Base-by-base conservation (phyloP, 148 eudicot genomes). In the Linanthus parryae region DNA sequence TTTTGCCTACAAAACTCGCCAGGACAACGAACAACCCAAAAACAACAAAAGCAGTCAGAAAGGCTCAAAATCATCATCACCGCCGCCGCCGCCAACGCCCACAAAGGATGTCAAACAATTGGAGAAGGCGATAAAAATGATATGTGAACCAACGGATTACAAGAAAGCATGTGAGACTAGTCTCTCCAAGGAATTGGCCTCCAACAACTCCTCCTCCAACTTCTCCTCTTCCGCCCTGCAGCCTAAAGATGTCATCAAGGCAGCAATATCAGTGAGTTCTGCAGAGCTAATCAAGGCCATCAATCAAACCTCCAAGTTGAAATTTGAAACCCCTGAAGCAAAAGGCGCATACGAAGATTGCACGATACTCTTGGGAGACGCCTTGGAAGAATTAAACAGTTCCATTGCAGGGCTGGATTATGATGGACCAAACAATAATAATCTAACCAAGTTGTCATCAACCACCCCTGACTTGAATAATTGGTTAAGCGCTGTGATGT, bases 401-500 rank as follows among this genome's bases (percentile, higher is more conserved):
- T 77, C 84, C 4, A 19, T 73, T 4, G 17, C 59, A 13, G 49
- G 19, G 9, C 58, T 76, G 18, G 73, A 56, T 10, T n/a, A n/a
- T n/a, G n/a, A n/a, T n/a, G n/a, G n/a, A n/a, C n/a, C n/a, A n/a
- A n/a, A n/a, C n/a, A 51, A 18, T 17, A 33, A 57, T 1, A 46
- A 57, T 13, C 41, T 68, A 11, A 50, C 39, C 5, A 51, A 58
- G 11, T 27, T 67, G 17, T 33, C 38, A 10, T 15, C 56, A 2
- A 43, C 9, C 16, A 35, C 60, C 2, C 76, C 78, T 2, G 89
- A 91, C 19, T 35, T 91, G 7, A 71, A 67, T 58, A 86, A 80
- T 43, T 83, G 89, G 94, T 44, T 91, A 15, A 91, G 98, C 37
- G 98, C 98, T 0, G 98, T 81, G 0, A 57, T 81, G 50, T 74